These are phyloP conservation scores for Aegle marmelos DNA, from an alignment of 345 rosid genomes.

Conservation along the genomic window DNA sequence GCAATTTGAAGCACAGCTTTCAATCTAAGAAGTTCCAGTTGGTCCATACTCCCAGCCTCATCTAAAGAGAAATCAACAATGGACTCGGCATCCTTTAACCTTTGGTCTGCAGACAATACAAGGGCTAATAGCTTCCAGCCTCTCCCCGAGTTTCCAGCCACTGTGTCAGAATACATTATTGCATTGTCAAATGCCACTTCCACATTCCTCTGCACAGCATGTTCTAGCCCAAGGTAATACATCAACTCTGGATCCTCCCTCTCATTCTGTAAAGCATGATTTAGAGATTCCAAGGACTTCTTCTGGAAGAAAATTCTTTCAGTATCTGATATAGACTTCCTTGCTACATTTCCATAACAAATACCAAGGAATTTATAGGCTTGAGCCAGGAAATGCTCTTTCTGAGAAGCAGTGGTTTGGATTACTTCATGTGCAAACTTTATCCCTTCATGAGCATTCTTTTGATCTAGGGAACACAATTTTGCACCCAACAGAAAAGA, in stretches of 20 bases:
- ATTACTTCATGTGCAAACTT: slow-evolving; percentile 51
- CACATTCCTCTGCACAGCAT: slow-evolving; percentile 81
- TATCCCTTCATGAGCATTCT: slow-evolving; percentile 62
- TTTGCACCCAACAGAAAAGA: slow-evolving; percentile 78
- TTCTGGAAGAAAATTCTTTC: slow-evolving; percentile 59
- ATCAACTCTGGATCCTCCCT: slow-evolving; percentile 56
- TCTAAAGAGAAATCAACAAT: slow-evolving; percentile 69
- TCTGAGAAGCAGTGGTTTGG: slow-evolving; percentile 28
- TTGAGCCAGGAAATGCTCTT: slow-evolving; percentile 53
- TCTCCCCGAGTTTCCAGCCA: slow-evolving; percentile 51
- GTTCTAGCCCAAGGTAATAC: slow-evolving; percentile 64
- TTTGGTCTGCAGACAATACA: slow-evolving; percentile 67
- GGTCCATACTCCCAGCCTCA: slow-evolving; percentile 64
- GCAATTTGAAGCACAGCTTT: slow-evolving; percentile 79
- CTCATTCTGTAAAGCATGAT: slow-evolving; percentile 45
- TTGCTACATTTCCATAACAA: slow-evolving; percentile 81
- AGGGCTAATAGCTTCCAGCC: slow-evolving; percentile 80
- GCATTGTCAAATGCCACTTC: slow-evolving; percentile 66
- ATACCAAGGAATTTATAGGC: slow-evolving; percentile 79
- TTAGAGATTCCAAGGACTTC: slow-evolving; percentile 59
- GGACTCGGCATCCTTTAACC: slow-evolving; percentile 72
- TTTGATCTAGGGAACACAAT: slow-evolving; percentile 66
- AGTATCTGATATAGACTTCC: slow-evolving; percentile 63
- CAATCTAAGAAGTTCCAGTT: slow-evolving; percentile 71
- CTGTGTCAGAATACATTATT: slow-evolving; percentile 51